Evolutionary conservation across 805 yeast species (phyloP).

Genomic region (Yarrowia deformans): DNA sequence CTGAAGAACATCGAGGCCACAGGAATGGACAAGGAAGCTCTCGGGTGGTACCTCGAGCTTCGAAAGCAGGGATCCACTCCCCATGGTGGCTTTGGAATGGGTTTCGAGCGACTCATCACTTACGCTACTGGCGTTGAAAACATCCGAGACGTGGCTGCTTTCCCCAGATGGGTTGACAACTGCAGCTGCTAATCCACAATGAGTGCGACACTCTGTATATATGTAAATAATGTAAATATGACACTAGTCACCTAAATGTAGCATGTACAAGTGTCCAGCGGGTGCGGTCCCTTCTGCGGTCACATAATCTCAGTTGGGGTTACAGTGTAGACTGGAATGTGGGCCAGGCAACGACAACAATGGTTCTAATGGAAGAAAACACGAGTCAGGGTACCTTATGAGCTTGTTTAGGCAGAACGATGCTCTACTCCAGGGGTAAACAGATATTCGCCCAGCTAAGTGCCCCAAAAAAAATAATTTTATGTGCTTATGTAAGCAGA

Average conservation of each 20-base stretch:
- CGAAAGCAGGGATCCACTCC: conserved; percentile 83
- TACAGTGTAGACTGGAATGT: too few species aligned
- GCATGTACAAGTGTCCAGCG: background rate
- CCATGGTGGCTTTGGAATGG: conserved; percentile 98
- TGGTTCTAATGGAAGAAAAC: too few species aligned
- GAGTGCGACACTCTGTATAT: background rate
- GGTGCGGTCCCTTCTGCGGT: background rate
- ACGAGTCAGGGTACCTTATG: too few species aligned
- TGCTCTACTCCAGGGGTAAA: background rate
- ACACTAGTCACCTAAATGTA: background rate
- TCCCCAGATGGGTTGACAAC: conserved; percentile 73
- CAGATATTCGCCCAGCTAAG: too few species aligned
- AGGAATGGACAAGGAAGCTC: conserved; percentile 51
- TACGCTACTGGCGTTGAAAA: conserved; percentile 78
- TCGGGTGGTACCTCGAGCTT: conserved; percentile 82
- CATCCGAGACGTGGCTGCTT: conserved; percentile 84
- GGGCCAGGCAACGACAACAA: too few species aligned
- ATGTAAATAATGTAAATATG: conserved; percentile 29
- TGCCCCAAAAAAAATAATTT: background rate
- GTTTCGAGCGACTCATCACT: conserved; percentile 83
- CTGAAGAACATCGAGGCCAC: conserved; percentile 66
- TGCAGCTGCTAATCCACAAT: conserved; percentile 54
- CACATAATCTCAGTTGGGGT: too few species aligned
- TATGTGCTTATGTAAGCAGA: background rate
- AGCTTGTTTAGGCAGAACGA: too few species aligned